Conservation (phyloP, 768 basidiomycete species). For the Mycena galericulata region DNA sequence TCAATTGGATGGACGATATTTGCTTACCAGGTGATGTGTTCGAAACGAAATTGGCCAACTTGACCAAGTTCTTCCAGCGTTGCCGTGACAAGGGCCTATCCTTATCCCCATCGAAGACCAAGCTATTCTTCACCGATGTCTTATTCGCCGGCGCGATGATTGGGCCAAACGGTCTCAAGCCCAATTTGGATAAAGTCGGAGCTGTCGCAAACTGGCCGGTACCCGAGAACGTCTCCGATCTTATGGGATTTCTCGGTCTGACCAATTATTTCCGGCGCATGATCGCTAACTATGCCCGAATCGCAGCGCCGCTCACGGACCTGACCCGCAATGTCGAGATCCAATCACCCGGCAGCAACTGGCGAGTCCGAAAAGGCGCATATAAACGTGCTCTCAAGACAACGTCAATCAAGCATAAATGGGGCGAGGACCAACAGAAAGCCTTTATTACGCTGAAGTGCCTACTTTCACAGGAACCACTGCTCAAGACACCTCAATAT, state of each 20-base stretch:
- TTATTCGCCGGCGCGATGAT: conserved; percentile 30
- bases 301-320: conserved; percentile 48
- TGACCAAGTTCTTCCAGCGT: conserved; percentile 42
- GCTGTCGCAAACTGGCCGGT: not conserved
- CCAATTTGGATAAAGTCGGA: too few relatives aligned
- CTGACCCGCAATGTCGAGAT: conserved; percentile 39
- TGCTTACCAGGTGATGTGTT: conserved; percentile 48
- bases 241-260: conserved; percentile 50
- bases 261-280: too few relatives aligned
- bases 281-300: conserved; percentile 47
- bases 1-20: too few relatives aligned
- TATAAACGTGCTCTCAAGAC: conserved; percentile 43
- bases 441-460: conserved; percentile 43
- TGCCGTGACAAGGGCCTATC: too few relatives aligned
- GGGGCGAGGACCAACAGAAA: conserved; percentile 34
- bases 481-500: conserved; percentile 33
- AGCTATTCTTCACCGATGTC: too few relatives aligned
- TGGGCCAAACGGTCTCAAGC: not conserved
- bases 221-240: conserved; percentile 19
- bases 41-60: conserved; percentile 38
- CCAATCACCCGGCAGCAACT: too few relatives aligned
- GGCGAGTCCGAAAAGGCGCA: conserved; percentile 22
- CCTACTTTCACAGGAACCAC: conserved; percentile 35
- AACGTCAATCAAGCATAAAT: conserved; percentile 22
- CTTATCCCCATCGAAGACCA: too few relatives aligned